These are phyloP conservation scores for Knufia petricola DNA, from an alignment of 2,329 filamentous ascomycete species.

Conservation along the genomic window DNA sequence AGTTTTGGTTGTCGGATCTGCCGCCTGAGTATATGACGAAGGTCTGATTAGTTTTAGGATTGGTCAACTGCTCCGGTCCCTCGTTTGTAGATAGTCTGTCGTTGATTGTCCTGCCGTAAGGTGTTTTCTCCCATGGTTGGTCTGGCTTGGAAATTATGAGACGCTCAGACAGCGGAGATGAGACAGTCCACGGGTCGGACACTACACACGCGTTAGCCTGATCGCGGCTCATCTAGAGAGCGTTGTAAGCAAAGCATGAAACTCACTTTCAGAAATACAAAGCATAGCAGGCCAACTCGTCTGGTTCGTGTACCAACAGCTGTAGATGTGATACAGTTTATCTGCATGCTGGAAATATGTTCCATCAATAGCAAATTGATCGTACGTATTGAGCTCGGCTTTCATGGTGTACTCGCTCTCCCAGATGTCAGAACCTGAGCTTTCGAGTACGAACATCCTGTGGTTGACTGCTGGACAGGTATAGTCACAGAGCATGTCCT, in stretches of 20 bases:
- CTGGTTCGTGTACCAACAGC: constrained; percentile 31
- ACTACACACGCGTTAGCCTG: constrained; percentile 18
- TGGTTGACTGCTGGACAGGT: constrained; percentile 43
- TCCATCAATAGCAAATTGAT: constrained; percentile 46
- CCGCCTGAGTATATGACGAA: constrained; percentile 44
- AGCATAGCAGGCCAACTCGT: constrained; percentile 44
- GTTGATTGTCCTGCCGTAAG: constrained; percentile 33
- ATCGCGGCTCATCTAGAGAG: background rate
- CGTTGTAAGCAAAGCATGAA: background rate
- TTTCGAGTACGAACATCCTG: constrained; percentile 43
- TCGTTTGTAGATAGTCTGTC: constrained; percentile 40
- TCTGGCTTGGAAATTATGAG: constrained; percentile 39
- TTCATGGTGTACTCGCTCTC: constrained; percentile 36
- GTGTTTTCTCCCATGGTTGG: constrained; percentile 44
- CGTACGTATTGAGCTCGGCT: constrained; percentile 39
- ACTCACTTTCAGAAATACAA: constrained; percentile 38
- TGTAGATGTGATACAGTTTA: constrained; percentile 34
- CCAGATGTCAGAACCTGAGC: constrained; percentile 37
- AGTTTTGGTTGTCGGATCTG: constrained; percentile 43
- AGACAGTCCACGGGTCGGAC: constrained; percentile 39
- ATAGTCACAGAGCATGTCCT: constrained; percentile 41
- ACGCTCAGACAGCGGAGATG: constrained; percentile 37
- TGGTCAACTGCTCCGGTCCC: constrained; percentile 41
- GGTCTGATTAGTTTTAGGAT: constrained; percentile 37
- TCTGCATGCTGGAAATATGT: constrained; percentile 41